These are phyloP conservation scores for Tulasnella sp. DNA, from an alignment of 768 basidiomycete genomes.

Conservation along the genomic window DNA sequence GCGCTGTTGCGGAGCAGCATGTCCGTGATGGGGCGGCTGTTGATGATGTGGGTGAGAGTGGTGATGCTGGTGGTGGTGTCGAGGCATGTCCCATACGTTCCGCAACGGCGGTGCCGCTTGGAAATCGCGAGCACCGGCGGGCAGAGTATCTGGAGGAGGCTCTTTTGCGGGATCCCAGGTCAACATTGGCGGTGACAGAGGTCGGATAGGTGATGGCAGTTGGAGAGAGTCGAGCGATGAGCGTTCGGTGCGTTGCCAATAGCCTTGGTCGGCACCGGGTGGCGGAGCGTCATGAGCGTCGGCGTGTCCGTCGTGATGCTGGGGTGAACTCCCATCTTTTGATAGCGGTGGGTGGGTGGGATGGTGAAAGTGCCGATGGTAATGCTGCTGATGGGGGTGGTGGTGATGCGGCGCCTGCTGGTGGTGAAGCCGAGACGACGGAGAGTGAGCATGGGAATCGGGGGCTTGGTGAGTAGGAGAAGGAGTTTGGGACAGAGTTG, in stretches of 20 bases:
- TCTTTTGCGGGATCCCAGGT: constrained; percentile 79
- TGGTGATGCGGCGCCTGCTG: constrained; percentile 30
- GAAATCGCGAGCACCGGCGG: constrained; percentile 51
- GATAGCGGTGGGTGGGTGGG: constrained; percentile 30
- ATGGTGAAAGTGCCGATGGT: constrained; percentile 28
- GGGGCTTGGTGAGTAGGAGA: constrained; percentile 27
- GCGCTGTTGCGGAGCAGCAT: constrained; percentile 23
- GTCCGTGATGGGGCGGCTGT: constrained; percentile 23
- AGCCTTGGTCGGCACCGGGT: background rate
- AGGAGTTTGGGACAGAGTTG: constrained; percentile 22
- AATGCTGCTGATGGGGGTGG: constrained; percentile 32
- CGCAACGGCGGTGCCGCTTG: constrained; percentile 66
- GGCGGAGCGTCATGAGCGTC: background rate
- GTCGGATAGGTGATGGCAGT: constrained; percentile 37
- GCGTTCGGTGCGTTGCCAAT: constrained; percentile 5
- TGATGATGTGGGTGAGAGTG: constrained; percentile 6
- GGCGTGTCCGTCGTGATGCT: constrained; percentile 12
- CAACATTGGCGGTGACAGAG: constrained; percentile 59
- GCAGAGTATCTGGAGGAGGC: constrained; percentile 65
- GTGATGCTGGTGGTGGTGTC: constrained; percentile 29
- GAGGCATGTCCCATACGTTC: constrained; percentile 77
- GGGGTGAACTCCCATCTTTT: constrained; percentile 17
- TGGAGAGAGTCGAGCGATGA: constrained; percentile 18
- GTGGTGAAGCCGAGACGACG: constrained; percentile 20
- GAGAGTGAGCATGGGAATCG: constrained; percentile 12